A percentile compares a stretch with the other conserved stretches of the same genome.
Conservation (phyloP, 371 early-diverging fungal genomes). For the Rhizopus arrhizus region DNA sequence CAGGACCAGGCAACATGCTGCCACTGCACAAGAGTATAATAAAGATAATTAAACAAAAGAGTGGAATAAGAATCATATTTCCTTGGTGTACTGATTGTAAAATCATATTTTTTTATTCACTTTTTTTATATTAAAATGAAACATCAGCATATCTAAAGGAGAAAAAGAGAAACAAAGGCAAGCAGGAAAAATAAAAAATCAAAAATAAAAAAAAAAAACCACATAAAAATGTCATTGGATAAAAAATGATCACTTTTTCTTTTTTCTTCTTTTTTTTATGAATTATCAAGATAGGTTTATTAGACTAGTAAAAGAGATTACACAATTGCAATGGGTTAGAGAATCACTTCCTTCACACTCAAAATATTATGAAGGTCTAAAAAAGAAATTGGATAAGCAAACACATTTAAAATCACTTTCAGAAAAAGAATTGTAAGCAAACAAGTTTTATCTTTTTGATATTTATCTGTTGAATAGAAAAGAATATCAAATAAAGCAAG, state of each 20-base stretch:
- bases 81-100: too few species aligned
- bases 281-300: constrained; percentile 30
- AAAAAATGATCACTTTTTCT: background rate
- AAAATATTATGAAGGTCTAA: constrained; percentile 43
- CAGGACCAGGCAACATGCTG: background rate
- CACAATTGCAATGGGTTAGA: constrained; percentile 48
- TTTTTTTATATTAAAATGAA: too few species aligned
- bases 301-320: constrained; percentile 36
- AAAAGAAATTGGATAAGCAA: constrained; percentile 38
- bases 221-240: too few species aligned
- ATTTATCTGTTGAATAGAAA: constrained; percentile 9
- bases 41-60: background rate
- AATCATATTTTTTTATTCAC: too few species aligned
- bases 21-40: background rate
- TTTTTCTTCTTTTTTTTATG: constrained; percentile 10
- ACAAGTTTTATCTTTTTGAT: too few species aligned
- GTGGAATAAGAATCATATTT: background rate
- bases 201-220: too few species aligned
- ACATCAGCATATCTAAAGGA: too few species aligned
- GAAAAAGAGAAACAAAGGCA: too few species aligned
- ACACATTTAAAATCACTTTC: constrained; percentile 28
- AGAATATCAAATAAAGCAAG: constrained; percentile 28
- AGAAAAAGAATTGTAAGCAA: constrained; percentile 40
- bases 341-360: constrained; percentile 50
- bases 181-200: too few species aligned